Base-by-base conservation (phyloP, 1,139 yeast species). In the Eremothecium coryli region DNA sequence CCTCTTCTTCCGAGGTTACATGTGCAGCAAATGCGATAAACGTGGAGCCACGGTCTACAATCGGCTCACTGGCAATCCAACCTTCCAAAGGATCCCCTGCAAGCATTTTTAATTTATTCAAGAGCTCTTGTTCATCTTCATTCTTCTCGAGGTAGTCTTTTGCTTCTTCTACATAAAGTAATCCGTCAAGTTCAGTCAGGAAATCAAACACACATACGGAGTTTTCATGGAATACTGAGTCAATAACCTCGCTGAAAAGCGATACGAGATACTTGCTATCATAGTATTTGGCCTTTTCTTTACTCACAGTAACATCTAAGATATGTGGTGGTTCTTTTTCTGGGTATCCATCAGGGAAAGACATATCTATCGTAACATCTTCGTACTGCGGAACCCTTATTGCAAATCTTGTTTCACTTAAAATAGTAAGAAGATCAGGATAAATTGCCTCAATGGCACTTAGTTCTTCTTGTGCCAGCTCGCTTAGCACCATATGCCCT, bases 391-490 rank as follows among this genome's bases (percentile, higher is more conserved):
- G 95, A 1, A 85, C 62, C 8, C 54, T 56, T 23, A 86, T 64
- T 18, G 67, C 68, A 38, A 75, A 73, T 8, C 68, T 58, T 4
- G 54, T 52, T 3, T 62, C 62, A 7, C 67, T 61, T 32, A 62
- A 63, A 38, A 45, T 66, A 0, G 49, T 54, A 37, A 73, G 47
- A 29, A 68, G 66, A 11, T 68, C 82, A 1, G 94, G 95, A 50
- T 75, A 88, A n/a, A 90, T 88, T 2, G 95, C 93, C 42, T 82
- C 82, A 14, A 88, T 76, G 9, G 95, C 93, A 33, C 72, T 74
- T 17, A 84, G 60, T 52, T 90, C 98, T 39, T 85, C 93, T n/a
- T 58, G 51, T 10, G 82, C 62, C 35, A 81, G 86, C 45, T 74
- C 75, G 14, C 10, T 29, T 15, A 34, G n/a, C 14, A 23, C 37